These are phyloP conservation scores for Papiliotrema flavescens DNA, from an alignment of 1,284 basidiomycete genomes.

Conservation along the genomic window DNA sequence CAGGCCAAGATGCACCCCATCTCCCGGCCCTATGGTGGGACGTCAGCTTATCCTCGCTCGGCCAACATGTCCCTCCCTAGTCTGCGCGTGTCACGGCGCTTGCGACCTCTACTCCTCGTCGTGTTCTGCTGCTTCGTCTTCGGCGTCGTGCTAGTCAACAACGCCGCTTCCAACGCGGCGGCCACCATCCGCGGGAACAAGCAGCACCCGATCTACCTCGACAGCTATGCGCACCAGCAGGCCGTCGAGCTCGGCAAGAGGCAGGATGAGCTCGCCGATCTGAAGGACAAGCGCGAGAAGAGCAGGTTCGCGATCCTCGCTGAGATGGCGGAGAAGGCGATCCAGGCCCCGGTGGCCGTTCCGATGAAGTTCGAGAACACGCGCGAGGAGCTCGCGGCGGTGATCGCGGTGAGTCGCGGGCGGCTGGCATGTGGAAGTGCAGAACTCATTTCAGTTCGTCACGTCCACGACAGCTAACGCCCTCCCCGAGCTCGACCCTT, in stretches of 20 bases:
- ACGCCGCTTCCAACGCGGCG: too few species aligned
- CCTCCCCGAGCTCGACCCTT: constrained; percentile 67
- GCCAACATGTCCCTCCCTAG: too few species aligned
- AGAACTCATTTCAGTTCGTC: constrained; percentile 65
- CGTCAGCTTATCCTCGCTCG: background rate
- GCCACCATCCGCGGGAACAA: background rate
- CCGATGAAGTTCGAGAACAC: background rate
- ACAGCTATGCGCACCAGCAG: background rate
- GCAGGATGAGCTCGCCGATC: background rate
- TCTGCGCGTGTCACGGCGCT: background rate
- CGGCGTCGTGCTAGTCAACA: background rate
- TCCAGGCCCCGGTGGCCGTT: background rate
- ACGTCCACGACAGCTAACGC: constrained; percentile 73
- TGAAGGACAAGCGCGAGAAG: background rate
- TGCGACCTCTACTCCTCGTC: background rate
- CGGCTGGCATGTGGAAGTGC: too few species aligned
- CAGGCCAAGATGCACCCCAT: background rate
- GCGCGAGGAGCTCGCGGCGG: background rate
- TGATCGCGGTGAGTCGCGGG: background rate
- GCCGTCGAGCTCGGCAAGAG: background rate
- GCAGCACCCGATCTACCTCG: background rate
- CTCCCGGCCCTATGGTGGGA: background rate
- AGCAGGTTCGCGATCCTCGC: background rate
- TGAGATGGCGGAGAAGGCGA: background rate
- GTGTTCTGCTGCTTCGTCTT: background rate